phyloP scores from a whole-genome alignment of 768 basidiomycete genomes.

The Xerocomellus dryophilus region DNA sequence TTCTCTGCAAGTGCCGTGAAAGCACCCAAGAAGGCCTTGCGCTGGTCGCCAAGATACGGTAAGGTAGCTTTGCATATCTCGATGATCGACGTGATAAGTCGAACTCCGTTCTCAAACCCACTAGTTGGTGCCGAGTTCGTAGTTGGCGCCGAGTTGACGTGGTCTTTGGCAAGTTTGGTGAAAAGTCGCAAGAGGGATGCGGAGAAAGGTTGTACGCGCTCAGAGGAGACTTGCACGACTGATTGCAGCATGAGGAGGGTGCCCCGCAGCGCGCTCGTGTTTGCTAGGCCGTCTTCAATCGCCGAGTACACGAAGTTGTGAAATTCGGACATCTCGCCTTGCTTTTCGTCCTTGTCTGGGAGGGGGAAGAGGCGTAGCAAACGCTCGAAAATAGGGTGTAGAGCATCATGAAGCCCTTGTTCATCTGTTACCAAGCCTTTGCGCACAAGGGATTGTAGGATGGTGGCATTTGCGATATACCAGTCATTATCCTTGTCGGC shows the following conservation, averaged over 20 bases:
- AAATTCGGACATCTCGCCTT: slow-evolving; percentile 68
- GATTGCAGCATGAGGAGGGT: slow-evolving; percentile 85
- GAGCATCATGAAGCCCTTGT: slow-evolving; percentile 68
- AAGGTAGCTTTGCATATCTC: slow-evolving; percentile 83
- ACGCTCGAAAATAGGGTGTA: slow-evolving; percentile 80
- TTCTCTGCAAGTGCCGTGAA: slow-evolving; percentile 85
- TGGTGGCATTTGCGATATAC: slow-evolving; percentile 67
- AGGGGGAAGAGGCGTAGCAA: slow-evolving; percentile 75
- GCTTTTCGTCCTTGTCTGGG: slow-evolving; percentile 74
- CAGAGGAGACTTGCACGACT: slow-evolving; percentile 74
- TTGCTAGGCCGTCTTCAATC: slow-evolving; percentile 76
- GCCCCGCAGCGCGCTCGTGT: slow-evolving; percentile 68
- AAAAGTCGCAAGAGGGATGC: slow-evolving; percentile 77
- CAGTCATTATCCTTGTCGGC: slow-evolving; percentile 81
- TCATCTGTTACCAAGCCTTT: slow-evolving; percentile 87
- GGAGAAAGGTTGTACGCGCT: slow-evolving; percentile 80
- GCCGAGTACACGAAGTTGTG: slow-evolving; percentile 72
- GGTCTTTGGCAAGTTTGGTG: slow-evolving; percentile 83
- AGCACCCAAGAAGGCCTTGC: slow-evolving; percentile 73
- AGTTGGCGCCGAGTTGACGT: slow-evolving; percentile 55
- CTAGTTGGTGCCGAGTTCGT: slow-evolving; percentile 20
- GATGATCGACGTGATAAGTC: slow-evolving; percentile 71
- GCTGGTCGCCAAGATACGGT: slow-evolving; percentile 81
- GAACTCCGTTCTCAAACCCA: slow-evolving; percentile 58
- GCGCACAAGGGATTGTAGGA: slow-evolving; percentile 79